A percentile compares a stretch with the other conserved stretches of the same genome.
Evolutionary conservation across 2,329 filamentous ascomycete genomes (phyloP).

Genomic region (Botryotinia globosa): DNA sequence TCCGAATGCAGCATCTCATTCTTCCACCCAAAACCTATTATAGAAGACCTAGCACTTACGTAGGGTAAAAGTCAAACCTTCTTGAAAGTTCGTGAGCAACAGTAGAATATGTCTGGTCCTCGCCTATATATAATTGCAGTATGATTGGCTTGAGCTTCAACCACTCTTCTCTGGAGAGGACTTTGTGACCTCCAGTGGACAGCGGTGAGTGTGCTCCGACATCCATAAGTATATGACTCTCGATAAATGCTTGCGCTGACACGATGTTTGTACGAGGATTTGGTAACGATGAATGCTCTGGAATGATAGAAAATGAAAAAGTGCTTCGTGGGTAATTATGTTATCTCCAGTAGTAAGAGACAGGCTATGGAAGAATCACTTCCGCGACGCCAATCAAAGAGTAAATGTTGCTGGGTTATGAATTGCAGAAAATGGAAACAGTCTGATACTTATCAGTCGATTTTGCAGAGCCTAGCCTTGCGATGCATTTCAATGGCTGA

Average conservation of each 20-base stretch:
- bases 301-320: neutral
- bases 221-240: neutral
- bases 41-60: neutral
- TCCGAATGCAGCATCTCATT: neutral
- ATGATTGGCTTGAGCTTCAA: constrained; percentile 8
- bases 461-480: neutral
- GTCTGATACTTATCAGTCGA: neutral
- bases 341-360: neutral
- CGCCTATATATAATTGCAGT: neutral
- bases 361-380: neutral
- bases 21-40: neutral
- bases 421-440: neutral
- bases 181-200: neutral
- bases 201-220: neutral
- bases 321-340: neutral
- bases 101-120: neutral
- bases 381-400: neutral
- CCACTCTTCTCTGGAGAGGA: neutral
- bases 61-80: neutral
- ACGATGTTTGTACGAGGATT: neutral
- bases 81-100: neutral
- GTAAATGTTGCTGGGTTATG: neutral
- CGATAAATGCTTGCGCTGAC: neutral
- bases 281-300: neutral
- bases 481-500: neutral